Conservation (phyloP, 495 filamentous ascomycete genomes). For the Viridothelium virens region DNA sequence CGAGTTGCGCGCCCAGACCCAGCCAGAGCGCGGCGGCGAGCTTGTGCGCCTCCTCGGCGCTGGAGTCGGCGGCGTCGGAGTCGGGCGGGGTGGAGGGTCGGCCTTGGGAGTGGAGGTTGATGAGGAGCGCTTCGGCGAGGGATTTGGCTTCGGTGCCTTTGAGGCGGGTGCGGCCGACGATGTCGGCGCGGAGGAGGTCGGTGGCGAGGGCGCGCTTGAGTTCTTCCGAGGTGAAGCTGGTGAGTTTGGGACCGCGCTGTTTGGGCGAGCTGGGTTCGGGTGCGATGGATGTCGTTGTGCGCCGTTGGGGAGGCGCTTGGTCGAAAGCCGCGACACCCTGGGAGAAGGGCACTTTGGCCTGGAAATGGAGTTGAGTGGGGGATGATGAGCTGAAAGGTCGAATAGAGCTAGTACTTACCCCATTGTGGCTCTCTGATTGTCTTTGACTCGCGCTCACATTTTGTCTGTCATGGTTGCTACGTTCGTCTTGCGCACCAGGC, state of each 20-base stretch:
- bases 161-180: conserved; percentile 31
- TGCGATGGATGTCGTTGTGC: not conserved
- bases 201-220: conserved; percentile 33
- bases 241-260: conserved; percentile 8
- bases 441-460: not conserved
- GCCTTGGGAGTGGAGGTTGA: not conserved
- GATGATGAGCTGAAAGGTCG: not conserved
- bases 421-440: not conserved
- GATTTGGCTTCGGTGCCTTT: conserved; percentile 35
- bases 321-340: not conserved
- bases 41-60: conserved; percentile 24
- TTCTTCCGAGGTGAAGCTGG: conserved; percentile 20
- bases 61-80: conserved; percentile 15
- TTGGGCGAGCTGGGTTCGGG: conserved; percentile 7
- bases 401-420: not conserved
- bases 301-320: conserved; percentile 3
- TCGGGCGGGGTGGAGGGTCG: conserved; percentile 17
- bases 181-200: conserved; percentile 33
- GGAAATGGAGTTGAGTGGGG: conserved; percentile 19
- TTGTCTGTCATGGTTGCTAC: conserved; percentile 1
- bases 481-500: conserved; percentile 12
- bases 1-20: conserved; percentile 27
- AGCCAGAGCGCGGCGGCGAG: conserved; percentile 32
- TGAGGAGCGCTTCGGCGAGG: conserved; percentile 32
- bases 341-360: conserved; percentile 17